Base-by-base conservation (phyloP, 2,329 filamentous ascomycete species). In the Aspergillus pseudoterreus region DNA sequence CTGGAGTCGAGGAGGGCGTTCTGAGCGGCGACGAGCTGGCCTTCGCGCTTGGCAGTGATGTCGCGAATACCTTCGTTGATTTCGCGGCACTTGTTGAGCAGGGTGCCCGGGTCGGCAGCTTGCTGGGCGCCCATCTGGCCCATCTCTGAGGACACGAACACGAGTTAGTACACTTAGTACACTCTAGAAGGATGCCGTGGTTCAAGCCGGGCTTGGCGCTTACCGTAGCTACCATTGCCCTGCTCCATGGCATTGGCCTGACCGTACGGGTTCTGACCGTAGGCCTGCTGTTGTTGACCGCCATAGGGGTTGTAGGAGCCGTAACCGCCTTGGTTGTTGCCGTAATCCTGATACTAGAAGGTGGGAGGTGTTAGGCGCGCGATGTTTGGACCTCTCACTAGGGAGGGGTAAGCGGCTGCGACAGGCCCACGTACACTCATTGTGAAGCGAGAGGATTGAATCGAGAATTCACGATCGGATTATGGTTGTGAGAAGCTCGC, bases 1-100 rank as follows among this genome's bases (percentile, higher is more conserved):
- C 92, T 88, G 54, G 87, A 84, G 63, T 90, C 88, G 57, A 96
- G 82, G 32, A 85, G 82, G 56, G 84, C 82, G 44, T 96, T 82
- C 64, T 87, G 82, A 58, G 84, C 79, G 32, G 95, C 82, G 62
- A 57, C 59, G 15, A 72, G 64, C 47, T 68, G 66, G 11, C 61
- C 57, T 53, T 71, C 65, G 45, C 68, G 60, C 60, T 88, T 88
- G 56, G 75, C 73, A 64, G 91, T 84, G 64, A 96, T 83, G 52
- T 84, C 78, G 56, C 88, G 82, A 64, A 96, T 88, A 39, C 85
- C 87, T 53, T 82, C 78, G 69, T 91, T 87, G 68, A 96, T 87
- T 43, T 89, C 84, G 53, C 84, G 82, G 74, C 90, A 94, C 70
- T 94, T 87, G 74, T 95, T 90, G 54, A 96, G 81, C 60, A 95